phyloP scores from a whole-genome alignment of 805 yeast species.

The Candida argentea region DNA sequence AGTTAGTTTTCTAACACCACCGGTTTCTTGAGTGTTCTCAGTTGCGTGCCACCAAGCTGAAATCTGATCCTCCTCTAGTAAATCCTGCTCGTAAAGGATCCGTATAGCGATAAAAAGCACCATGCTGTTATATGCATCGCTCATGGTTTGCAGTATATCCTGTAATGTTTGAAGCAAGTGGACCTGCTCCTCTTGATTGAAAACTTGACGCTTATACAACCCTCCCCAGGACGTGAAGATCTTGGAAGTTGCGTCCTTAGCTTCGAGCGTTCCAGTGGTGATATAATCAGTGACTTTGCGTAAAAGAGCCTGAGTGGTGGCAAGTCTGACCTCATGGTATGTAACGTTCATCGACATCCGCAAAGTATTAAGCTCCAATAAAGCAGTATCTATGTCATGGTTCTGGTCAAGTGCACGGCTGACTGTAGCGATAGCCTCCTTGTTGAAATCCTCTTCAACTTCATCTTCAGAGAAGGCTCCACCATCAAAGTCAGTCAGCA shows the following conservation, averaged over 20 bases:
- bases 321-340: constrained; percentile 83
- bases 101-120: constrained; percentile 43
- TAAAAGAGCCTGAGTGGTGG: constrained; percentile 66
- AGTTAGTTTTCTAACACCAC: constrained; percentile 44
- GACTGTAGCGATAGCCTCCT: constrained; percentile 90
- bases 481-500: constrained; percentile 38
- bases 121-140: constrained; percentile 35
- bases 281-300: constrained; percentile 63
- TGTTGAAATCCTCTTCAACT: constrained; percentile 66
- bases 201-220: constrained; percentile 78
- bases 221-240: constrained; percentile 75
- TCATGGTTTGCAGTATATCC: constrained; percentile 23
- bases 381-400: constrained; percentile 89
- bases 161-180: constrained; percentile 54
- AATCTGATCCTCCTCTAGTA: constrained; percentile 73
- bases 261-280: constrained; percentile 64
- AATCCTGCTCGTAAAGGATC: constrained; percentile 69
- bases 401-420: constrained; percentile 86
- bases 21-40: constrained; percentile 24
- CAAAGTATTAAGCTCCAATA: constrained; percentile 84
- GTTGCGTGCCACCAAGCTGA: constrained; percentile 68
- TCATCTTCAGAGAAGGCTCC: constrained; percentile 22
- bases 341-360: constrained; percentile 97
- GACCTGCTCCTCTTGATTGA: constrained; percentile 66
- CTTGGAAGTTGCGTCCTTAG: constrained; percentile 66